phyloP scores from a whole-genome alignment of 495 filamentous ascomycete species.

The Chaetomium tenue region DNA sequence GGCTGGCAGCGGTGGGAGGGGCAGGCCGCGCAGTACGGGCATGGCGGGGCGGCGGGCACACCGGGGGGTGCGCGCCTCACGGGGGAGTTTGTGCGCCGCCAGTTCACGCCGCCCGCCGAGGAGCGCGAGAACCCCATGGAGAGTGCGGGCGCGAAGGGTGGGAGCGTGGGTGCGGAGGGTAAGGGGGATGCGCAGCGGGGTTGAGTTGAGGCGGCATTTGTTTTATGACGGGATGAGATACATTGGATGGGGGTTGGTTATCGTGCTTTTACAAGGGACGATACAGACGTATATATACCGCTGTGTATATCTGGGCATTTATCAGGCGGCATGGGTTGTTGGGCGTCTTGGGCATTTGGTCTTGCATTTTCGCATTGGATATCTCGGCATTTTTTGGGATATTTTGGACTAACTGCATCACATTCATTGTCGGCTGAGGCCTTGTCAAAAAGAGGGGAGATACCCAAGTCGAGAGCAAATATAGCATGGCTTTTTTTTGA shows the following conservation, averaged over 20 bases:
- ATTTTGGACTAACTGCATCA: neutral
- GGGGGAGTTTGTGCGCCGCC: slow-evolving; percentile 30
- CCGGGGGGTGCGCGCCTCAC: slow-evolving; percentile 12
- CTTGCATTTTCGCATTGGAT: neutral
- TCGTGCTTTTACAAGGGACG: neutral
- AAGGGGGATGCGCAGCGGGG: neutral
- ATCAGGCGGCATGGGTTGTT: neutral
- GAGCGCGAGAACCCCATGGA: slow-evolving; percentile 35
- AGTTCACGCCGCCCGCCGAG: slow-evolving; percentile 36
- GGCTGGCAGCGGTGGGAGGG: slow-evolving; percentile 13
- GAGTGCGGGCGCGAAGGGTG: slow-evolving; percentile 2
- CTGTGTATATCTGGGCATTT: neutral
- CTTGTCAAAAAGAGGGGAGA: neutral
- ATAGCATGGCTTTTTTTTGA: neutral
- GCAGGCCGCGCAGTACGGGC: neutral
- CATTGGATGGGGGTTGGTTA: neutral
- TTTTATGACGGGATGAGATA: slow-evolving; percentile 6
- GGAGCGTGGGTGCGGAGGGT: neutral
- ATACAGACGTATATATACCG: neutral
- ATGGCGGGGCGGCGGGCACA: slow-evolving; percentile 7
- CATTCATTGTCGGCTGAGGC: neutral
- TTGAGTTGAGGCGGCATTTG: neutral
- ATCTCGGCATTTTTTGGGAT: neutral
- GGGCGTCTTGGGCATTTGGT: neutral
- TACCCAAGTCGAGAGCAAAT: neutral